A percentile compares a stretch with the other conserved stretches of the same genome.
Evolutionary conservation across 768 basidiomycete genomes (phyloP).

Genomic region (Termitomyces sp.): DNA sequence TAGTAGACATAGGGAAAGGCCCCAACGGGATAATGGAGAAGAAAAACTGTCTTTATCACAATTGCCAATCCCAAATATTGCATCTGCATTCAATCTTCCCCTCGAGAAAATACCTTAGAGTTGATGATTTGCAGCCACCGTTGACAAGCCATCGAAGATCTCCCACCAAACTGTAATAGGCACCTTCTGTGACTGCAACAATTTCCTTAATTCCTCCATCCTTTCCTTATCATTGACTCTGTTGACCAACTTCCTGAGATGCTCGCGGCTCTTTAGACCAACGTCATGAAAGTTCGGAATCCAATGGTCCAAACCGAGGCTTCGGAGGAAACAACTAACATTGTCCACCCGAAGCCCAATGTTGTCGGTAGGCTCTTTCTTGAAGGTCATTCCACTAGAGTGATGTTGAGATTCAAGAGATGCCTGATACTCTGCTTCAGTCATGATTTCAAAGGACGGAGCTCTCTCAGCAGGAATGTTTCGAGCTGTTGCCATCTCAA

Average conservation of each 20-base stretch:
- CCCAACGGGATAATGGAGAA: too few relatives aligned
- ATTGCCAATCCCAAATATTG: not conserved
- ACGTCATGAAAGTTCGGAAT: not conserved
- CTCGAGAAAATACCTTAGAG: not conserved
- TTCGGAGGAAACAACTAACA: not conserved
- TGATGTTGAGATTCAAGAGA: not conserved
- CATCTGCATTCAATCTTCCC: not conserved
- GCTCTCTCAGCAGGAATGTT: not conserved
- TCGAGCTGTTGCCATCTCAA: not conserved
- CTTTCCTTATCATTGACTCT: constrained; percentile 1
- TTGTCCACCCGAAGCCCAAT: not conserved
- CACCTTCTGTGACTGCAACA: constrained; percentile 3
- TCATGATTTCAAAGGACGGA: not conserved
- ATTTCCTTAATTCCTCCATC: constrained; percentile 4
- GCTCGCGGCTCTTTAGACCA: not conserved
- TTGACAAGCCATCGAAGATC: not conserved
- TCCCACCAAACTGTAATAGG: constrained; percentile 8
- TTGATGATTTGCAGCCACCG: not conserved
- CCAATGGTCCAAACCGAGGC: not conserved
- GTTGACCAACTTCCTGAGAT: not conserved
- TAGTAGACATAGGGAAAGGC: too few relatives aligned
- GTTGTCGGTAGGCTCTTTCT: not conserved
- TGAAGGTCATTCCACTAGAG: not conserved
- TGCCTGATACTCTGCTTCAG: not conserved
- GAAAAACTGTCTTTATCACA: too few relatives aligned